phyloP scores from a whole-genome alignment of 495 filamentous ascomycete species.

The Neurospora sublineolata region DNA sequence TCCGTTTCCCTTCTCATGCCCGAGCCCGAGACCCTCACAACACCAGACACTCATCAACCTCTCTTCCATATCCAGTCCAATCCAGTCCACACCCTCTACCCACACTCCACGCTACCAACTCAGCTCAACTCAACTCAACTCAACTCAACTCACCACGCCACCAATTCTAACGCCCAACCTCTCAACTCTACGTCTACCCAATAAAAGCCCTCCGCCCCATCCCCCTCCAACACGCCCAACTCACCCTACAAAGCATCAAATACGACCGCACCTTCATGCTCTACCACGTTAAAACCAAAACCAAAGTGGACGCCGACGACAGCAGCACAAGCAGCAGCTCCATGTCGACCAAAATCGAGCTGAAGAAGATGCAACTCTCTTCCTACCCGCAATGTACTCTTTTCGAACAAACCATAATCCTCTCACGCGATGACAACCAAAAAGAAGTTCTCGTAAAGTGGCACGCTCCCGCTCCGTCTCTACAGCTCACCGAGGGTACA shows the following conservation, averaged over 20 bases:
- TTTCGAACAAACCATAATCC: slow-evolving; percentile 52
- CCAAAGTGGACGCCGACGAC: not conserved
- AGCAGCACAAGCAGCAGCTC: too few relatives aligned
- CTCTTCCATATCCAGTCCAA: too few relatives aligned
- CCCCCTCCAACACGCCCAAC: slow-evolving; percentile 37
- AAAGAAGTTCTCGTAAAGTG: not conserved
- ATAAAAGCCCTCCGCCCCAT: slow-evolving; percentile 74
- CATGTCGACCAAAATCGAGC: slow-evolving; percentile 18
- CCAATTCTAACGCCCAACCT: not conserved
- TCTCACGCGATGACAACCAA: not conserved
- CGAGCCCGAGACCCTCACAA: too few relatives aligned
- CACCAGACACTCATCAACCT: not conserved
- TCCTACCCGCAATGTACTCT: slow-evolving; percentile 53
- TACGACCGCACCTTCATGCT: slow-evolving; percentile 78
- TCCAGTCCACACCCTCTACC: not conserved
- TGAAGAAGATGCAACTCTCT: slow-evolving; percentile 58
- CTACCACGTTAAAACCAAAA: slow-evolving; percentile 42
- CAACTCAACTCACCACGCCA: not conserved
- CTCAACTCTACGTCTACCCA: slow-evolving; percentile 74
- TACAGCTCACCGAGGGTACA: not conserved
- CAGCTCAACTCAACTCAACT: too few relatives aligned
- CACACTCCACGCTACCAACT: not conserved
- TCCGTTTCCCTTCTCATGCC: not conserved
- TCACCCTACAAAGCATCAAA: slow-evolving; percentile 55
- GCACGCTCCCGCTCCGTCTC: not conserved